Base-by-base conservation (phyloP, 129 eudicot species). In the Tagetes patula region DNA sequence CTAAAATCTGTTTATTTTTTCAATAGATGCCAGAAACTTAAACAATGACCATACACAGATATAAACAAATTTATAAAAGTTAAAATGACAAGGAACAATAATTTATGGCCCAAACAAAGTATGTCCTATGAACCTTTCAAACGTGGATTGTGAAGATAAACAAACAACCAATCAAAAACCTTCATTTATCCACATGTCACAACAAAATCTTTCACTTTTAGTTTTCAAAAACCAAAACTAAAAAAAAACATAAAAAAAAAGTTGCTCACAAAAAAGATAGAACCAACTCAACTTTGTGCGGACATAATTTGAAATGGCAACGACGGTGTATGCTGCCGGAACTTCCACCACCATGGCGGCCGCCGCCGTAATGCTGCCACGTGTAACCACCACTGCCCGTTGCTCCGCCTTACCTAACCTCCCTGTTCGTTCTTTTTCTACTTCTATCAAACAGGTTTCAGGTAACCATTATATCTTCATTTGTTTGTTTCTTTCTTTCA, bases 261-360 rank as follows among this genome's bases (percentile, higher is more conserved):
- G 40, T 4, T 11, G 0, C 60, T 31, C 56, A 27, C 12, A 13
- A 6, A 13, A 12, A 43, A 79, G 78, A 72, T 79, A 73, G 77
- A 13, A 61, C 49, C 10, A 37, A 8, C 70, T 13, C 9, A 61
- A 74, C 8, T 72, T 79, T 72, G 74, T 72, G 60, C 8, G 83
- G 82, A 74, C 75, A 75, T 34, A 70, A 67, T 56, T 79, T 62
- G 78, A 74, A 62, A 74, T 39, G 82, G 52, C 77, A 49, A 70
- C 80, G 59, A 70, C 77, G 72, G 79, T 43, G 27, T 74, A 48
- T 74, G 46, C 67, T 69, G 85, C 85, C 74, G 87, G 74, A 82
- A 84, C 82, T 66, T 78, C 87, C 78, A 82, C 87, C 59, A 82
- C 87, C 77, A 84, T 77, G 95, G 91, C 95, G 79, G 94, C 89